Conservation (phyloP, 768 basidiomycete species). For the Pulveroboletus sp. region DNA sequence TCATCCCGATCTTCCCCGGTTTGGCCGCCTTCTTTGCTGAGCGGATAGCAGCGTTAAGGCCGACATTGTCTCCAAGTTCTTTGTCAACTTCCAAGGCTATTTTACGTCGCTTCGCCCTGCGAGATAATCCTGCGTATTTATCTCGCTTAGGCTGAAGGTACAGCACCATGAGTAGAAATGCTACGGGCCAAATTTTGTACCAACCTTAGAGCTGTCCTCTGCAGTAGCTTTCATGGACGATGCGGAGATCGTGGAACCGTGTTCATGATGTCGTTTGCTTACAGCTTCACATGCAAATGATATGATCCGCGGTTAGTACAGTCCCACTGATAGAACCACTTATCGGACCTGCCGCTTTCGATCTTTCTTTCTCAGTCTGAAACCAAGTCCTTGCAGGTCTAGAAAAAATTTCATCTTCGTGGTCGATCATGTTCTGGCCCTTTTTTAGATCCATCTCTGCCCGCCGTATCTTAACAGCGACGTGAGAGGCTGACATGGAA, state of each 20-base stretch:
- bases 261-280: constrained; percentile 76
- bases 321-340: neutral
- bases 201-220: constrained; percentile 41
- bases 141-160: constrained; percentile 65
- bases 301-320: constrained; percentile 1
- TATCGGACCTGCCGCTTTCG: constrained; percentile 66
- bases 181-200: constrained; percentile 3
- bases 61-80: constrained; percentile 50
- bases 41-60: constrained; percentile 74
- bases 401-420: constrained; percentile 88
- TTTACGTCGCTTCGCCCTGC: constrained; percentile 85
- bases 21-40: constrained; percentile 78
- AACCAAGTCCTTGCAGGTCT: constrained; percentile 99
- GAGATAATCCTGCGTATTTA: constrained; percentile 79
- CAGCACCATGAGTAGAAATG: constrained; percentile 4
- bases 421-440: constrained; percentile 93
- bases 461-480: constrained; percentile 58
- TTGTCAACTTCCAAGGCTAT: constrained; percentile 80
- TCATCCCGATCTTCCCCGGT: constrained; percentile 72
- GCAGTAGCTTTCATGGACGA: constrained; percentile 36
- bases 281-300: constrained; percentile 44
- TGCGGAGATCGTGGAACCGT: constrained; percentile 38
- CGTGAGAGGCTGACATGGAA: constrained; percentile 8
- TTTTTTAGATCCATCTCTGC: constrained; percentile 97
- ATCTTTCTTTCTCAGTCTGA: constrained; percentile 83